Percentiles rank a stretch among this genome's conserved stretches.
Conservation (phyloP, 306 rosid species). For the Styphnolobium japonicum region DNA sequence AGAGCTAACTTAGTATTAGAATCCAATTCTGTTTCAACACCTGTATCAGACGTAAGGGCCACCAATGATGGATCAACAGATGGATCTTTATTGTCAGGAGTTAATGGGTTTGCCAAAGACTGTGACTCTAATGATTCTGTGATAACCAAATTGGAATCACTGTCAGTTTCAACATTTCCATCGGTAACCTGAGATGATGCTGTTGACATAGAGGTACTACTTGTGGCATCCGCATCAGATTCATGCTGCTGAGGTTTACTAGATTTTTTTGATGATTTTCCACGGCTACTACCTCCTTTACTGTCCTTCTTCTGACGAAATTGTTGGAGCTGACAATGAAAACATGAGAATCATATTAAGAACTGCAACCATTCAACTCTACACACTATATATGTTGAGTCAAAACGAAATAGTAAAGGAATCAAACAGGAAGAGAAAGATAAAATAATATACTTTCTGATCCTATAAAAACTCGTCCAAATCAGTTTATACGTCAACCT, state of each 20-base stretch:
- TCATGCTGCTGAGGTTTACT: conserved; percentile 51
- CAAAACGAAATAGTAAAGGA: not conserved
- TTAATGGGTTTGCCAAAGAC: conserved; percentile 32
- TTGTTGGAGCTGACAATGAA: conserved; percentile 72
- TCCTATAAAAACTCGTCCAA: not conserved
- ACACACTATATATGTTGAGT: not conserved
- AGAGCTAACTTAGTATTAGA: conserved; percentile 33
- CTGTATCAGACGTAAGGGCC: conserved; percentile 18
- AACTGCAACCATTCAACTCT: conserved; percentile 20
- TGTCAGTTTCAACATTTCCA: conserved; percentile 41
- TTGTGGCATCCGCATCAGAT: conserved; percentile 49
- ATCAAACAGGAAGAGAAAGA: not conserved
- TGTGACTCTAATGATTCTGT: conserved; percentile 41
- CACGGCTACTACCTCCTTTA: conserved; percentile 74
- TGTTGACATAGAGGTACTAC: conserved; percentile 26
- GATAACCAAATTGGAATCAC: conserved; percentile 28
- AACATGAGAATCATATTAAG: conserved; percentile 18
- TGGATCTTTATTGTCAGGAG: conserved; percentile 32
- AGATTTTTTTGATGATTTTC: conserved; percentile 63
- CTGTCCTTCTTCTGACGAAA: conserved; percentile 86
- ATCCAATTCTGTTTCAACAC: conserved; percentile 26
- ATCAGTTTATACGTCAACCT: not conserved
- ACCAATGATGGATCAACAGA: conserved; percentile 33
- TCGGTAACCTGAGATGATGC: conserved; percentile 39
- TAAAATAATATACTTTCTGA: not conserved